Percentiles rank a stretch among this genome's conserved stretches.
Evolutionary conservation across 2,329 filamentous ascomycete species (phyloP).

Genomic region (Rhynchosporium agropyri): DNA sequence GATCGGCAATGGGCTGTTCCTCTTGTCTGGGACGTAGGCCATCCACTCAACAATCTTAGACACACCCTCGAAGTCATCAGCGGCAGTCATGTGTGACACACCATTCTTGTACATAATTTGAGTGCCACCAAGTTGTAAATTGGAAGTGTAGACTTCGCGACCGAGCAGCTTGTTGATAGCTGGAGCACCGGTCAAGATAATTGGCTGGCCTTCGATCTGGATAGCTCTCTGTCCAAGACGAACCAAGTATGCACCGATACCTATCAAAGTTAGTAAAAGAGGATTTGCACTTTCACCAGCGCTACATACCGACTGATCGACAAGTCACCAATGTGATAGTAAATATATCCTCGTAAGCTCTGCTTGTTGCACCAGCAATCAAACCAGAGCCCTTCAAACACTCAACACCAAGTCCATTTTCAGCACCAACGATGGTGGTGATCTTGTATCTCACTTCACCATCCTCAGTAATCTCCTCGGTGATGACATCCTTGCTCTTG

Average conservation of each 20-base stretch:
- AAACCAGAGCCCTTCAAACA: conserved; percentile 96
- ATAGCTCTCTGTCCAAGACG: conserved; percentile 98
- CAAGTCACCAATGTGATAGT: conserved; percentile 97
- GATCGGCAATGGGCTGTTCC: conserved; percentile 90
- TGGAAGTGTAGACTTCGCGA: conserved; percentile 98
- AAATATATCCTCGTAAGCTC: conserved; percentile 98
- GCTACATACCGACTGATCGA: conserved; percentile 79
- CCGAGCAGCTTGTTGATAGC: conserved; percentile 98
- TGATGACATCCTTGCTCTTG: conserved; percentile 76
- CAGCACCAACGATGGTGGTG: conserved; percentile 86
- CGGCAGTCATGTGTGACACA: conserved; percentile 98
- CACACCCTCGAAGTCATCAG: conserved; percentile 96
- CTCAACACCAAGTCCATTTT: conserved; percentile 96
- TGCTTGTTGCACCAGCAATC: conserved; percentile 95
- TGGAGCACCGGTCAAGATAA: conserved; percentile 95
- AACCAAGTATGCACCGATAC: conserved; percentile 98
- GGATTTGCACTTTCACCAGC: conserved; percentile 16
- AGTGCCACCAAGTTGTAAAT: conserved; percentile 98
- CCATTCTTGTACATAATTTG: conserved; percentile 99
- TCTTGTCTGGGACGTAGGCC: conserved; percentile 95
- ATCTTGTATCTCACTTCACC: conserved; percentile 94
- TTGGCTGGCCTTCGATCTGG: conserved; percentile 97
- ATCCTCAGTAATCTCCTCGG: conserved; percentile 81
- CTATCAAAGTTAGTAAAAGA: conserved; percentile 47
- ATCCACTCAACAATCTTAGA: conserved; percentile 98